Evolutionary conservation across 2,329 filamentous ascomycete genomes (phyloP), one percentile per base, ranked within the genome.

Genomic region (Trichoderma sp.): DNA sequence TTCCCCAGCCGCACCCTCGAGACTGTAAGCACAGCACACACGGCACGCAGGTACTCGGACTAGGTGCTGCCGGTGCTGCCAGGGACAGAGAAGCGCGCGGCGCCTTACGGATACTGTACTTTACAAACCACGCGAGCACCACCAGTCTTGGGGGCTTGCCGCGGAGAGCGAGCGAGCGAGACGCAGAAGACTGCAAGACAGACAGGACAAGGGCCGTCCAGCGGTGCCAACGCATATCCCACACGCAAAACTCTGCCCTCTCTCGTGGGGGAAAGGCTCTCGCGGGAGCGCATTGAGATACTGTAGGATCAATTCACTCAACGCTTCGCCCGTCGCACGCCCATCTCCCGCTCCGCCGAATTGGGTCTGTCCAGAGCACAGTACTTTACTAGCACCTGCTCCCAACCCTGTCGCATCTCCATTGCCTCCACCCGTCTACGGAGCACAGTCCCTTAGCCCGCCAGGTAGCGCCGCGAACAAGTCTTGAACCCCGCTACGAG

Each of bases 391-490:
- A 57, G 52, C 53, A 66, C 24, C 63, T 13, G 37, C 59, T 59
- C 53, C 53, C 56, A 57, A 57, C 63, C 63, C 63, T 67, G 63
- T 40, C 55, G 55, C 63, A 67, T 67, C 55, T 35, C 62, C 63
- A 59, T 67, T 67, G 63, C 68, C 53, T 65, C 68, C 61, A 59
- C 68, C 61, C 61, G 43, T 63, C 61, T 56, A 33, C 43, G 43
- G 43, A 49, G 43, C 43, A 49, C 53, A 31, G 43, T 66, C 49
- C 52, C 61, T 33, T 69, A 58, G 68, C 43, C 55, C 40, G 68
- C 68, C 60, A 67, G 55, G 68, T 67, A 70, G 68, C 68, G 68
- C 62, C 57, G 61, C 63, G 68, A 66, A 60, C 62, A 69, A 60
- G 37, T 69, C 67, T 53, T 64, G 60, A 56, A 69, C 59, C 67